A percentile compares a stretch with the other conserved stretches of the same genome.
Evolutionary conservation across 345 rosid genomes (phyloP).

Genomic region (Arabidopsis suecica): DNA sequence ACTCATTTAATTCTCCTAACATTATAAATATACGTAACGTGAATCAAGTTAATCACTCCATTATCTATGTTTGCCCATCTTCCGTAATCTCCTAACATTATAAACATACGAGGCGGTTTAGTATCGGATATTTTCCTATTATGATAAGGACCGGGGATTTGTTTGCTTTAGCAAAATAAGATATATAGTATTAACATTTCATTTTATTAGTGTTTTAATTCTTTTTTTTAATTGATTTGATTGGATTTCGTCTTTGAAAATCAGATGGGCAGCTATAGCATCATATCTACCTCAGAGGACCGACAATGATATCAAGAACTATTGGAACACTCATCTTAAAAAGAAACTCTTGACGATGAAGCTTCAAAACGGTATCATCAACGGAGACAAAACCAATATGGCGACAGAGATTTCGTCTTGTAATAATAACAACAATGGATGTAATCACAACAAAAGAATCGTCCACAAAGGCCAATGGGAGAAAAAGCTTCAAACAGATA

Average conservation of each 20-base stretch:
- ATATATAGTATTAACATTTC: not conserved
- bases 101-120: not conserved
- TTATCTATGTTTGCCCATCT: not conserved
- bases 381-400: conserved; percentile 29
- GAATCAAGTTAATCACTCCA: not conserved
- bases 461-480: conserved; percentile 84
- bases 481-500: conserved; percentile 86
- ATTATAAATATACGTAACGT: too few relatives aligned
- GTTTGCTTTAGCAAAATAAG: too few relatives aligned
- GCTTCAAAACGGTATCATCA: conserved; percentile 25
- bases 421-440: conserved; percentile 4
- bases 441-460: conserved; percentile 31
- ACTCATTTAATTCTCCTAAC: not conserved
- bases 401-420: conserved; percentile 13
- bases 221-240: not conserved
- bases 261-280: conserved; percentile 99
- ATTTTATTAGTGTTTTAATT: not conserved
- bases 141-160: too few relatives aligned
- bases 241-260: conserved; percentile 18
- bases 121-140: too few relatives aligned
- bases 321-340: conserved; percentile 92
- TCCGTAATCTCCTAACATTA: not conserved
- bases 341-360: conserved; percentile 61
- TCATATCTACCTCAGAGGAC: conserved; percentile 97
- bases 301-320: conserved; percentile 92